phyloP scores from a whole-genome alignment of 805 yeast species.

The Cyberlindnera sargentensis region DNA sequence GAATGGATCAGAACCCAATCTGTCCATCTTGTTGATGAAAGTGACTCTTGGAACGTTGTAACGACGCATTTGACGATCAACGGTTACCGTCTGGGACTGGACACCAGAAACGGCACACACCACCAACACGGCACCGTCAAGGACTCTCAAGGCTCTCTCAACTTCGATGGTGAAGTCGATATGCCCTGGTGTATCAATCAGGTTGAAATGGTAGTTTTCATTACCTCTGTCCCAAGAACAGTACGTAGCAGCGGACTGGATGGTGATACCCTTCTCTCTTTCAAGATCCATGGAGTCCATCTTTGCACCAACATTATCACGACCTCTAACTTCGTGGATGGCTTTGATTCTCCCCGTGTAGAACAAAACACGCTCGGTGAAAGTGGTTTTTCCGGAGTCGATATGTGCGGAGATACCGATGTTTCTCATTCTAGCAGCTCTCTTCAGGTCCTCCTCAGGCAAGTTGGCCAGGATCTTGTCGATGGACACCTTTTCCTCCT shows the following conservation, averaged over 20 bases:
- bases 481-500: conserved; percentile 64
- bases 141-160: conserved; percentile 94
- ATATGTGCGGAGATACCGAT: conserved; percentile 98
- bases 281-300: conserved; percentile 99
- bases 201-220: conserved; percentile 74
- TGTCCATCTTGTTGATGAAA: conserved; percentile 96
- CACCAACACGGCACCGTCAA: conserved; percentile 97
- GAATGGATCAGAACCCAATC: conserved; percentile 99
- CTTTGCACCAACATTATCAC: conserved; percentile 97
- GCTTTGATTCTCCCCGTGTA: conserved; percentile 97
- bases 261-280: conserved; percentile 97
- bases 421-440: conserved; percentile 66
- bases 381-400: conserved; percentile 97
- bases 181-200: conserved; percentile 98
- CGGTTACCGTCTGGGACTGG: conserved; percentile 97
- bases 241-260: conserved; percentile 97
- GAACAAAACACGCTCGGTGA: conserved; percentile 92
- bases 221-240: conserved; percentile 87
- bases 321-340: conserved; percentile 93
- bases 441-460: conserved; percentile 42
- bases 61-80: conserved; percentile 97
- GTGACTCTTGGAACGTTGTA: conserved; percentile 96
- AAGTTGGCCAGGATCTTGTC: conserved; percentile 48
- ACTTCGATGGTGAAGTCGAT: conserved; percentile 98
- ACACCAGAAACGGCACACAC: conserved; percentile 99